Base-by-base conservation (phyloP, 2,329 filamentous ascomycete species). In the Trichoderma lentiforme region DNA sequence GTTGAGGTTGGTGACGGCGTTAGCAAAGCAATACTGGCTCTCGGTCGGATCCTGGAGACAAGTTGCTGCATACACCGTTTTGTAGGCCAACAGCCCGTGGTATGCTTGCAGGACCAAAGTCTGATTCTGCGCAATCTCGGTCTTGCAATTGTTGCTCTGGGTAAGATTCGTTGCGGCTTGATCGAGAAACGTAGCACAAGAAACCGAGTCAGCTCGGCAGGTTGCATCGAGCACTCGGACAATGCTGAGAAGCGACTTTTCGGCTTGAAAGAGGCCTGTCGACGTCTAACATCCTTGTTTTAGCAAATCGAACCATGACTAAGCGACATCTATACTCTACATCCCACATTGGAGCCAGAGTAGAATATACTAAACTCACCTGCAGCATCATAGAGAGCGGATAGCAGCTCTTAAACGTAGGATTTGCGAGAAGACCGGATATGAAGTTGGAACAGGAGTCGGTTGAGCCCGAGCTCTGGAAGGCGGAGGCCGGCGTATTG, bases 371-470 rank as follows among this genome's bases (percentile, higher is more conserved):
- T 36, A 11, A 36, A 78, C 88, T 78, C 83, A 93, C 92, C 84
- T 93, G 89, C 11, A 98, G 85, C 74, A 98, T 88, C 76, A 97
- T 86, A 1, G 95, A 97, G 71, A 98, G 85, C 0, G 95, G 93
- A 75, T 95, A 89, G 83, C 95, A 98, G 66, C 86, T 80, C 75
- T 89, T 87, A 76, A 96, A 94, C 4, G 88, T 90, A 6, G 86
- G 79, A 78, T 93, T 88, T 61, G 82, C 83, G 65, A 96, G 86
- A 76, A 97, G 89, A 3, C 80, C 80, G 66, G 88, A 84, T 80
- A 97, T 91, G 81, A 95, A 95, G 6, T 79, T 79, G 3, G 90
- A 88, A 77, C 92, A 95, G 6, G 83, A 82, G 28, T 83, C 79
- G 34, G 83, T 80, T 61, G 85, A 86, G 65, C 84, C 82, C 12